phyloP scores from a whole-genome alignment of 768 basidiomycete genomes.

The Leccinum rimulosum region DNA sequence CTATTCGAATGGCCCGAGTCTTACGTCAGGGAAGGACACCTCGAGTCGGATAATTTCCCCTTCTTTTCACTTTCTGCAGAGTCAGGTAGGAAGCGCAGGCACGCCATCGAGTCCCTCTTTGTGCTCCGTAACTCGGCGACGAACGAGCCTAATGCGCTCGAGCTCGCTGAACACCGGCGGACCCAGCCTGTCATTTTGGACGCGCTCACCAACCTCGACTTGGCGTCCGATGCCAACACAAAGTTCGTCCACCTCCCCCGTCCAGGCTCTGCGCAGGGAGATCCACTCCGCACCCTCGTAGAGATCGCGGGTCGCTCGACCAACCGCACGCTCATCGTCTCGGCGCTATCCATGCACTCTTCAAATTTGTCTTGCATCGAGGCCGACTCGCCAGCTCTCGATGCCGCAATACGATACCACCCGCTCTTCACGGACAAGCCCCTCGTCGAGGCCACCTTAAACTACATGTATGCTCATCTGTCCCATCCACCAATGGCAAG shows the following conservation, averaged over 20 bases:
- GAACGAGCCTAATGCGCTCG: conserved; percentile 61
- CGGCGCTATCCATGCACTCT: conserved; percentile 61
- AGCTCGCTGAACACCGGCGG: conserved; percentile 56
- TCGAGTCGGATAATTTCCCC: conserved; percentile 38
- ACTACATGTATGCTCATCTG: conserved; percentile 73
- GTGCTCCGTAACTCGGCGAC: conserved; percentile 85
- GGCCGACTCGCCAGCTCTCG: conserved; percentile 56
- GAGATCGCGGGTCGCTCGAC: conserved; percentile 53
- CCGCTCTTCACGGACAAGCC: conserved; percentile 69
- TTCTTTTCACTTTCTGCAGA: conserved; percentile 59
- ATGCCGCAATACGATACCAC: conserved; percentile 65
- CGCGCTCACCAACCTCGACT: conserved; percentile 59
- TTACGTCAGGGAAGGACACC: conserved; percentile 67
- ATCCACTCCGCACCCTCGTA: conserved; percentile 58
- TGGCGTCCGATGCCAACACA: conserved; percentile 59
- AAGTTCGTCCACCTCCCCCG: conserved; percentile 53
- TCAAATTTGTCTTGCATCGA: conserved; percentile 54
- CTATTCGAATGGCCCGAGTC: conserved; percentile 88
- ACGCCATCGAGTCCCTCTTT: conserved; percentile 83
- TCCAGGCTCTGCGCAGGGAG: conserved; percentile 37
- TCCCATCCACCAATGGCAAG: conserved; percentile 74
- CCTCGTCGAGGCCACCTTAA: conserved; percentile 68
- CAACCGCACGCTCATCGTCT: conserved; percentile 76
- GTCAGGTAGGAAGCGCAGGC: conserved; percentile 54
- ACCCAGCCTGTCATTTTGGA: conserved; percentile 66